Conservation (phyloP, 805 yeast species). For the Nakazawaea ernobii region DNA sequence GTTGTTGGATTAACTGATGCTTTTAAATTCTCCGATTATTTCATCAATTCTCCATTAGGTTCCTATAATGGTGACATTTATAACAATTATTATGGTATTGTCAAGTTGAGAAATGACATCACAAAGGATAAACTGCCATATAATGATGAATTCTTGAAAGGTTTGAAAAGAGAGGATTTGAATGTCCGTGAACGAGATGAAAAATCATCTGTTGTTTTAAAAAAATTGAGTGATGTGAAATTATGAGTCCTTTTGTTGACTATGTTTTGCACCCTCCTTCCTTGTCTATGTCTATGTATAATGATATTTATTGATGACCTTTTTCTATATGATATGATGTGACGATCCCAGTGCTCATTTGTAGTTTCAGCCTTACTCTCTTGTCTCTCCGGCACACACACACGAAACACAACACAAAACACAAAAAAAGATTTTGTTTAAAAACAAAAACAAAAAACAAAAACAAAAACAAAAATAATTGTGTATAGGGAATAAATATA, state of each 20-base stretch:
- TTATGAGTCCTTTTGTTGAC: not conserved
- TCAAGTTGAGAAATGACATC: constrained; percentile 45
- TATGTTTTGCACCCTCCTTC: not conserved
- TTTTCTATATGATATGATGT: no score
- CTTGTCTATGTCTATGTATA: not conserved
- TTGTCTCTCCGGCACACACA: no score
- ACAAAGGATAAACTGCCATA: constrained; percentile 56
- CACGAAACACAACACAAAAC: not conserved
- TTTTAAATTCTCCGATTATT: constrained; percentile 73
- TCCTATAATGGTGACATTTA: constrained; percentile 77
- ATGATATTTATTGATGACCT: not conserved
- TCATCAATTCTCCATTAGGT: constrained; percentile 81
- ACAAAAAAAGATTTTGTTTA: not conserved
- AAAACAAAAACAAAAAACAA: not conserved
- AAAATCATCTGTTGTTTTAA: constrained; percentile 18
- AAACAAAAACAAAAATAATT: not conserved
- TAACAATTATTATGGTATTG: constrained; percentile 62
- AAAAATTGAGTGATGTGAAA: constrained; percentile 10
- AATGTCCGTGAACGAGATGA: constrained; percentile 27
- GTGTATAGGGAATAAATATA: not conserved
- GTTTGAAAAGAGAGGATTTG: constrained; percentile 32
- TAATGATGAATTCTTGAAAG: constrained; percentile 29
- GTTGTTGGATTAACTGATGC: constrained; percentile 80
- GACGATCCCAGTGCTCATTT: no score
- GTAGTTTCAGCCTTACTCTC: no score